Conservation (phyloP, 1,284 basidiomycete genomes). For the Ganoderma resinaceum region DNA sequence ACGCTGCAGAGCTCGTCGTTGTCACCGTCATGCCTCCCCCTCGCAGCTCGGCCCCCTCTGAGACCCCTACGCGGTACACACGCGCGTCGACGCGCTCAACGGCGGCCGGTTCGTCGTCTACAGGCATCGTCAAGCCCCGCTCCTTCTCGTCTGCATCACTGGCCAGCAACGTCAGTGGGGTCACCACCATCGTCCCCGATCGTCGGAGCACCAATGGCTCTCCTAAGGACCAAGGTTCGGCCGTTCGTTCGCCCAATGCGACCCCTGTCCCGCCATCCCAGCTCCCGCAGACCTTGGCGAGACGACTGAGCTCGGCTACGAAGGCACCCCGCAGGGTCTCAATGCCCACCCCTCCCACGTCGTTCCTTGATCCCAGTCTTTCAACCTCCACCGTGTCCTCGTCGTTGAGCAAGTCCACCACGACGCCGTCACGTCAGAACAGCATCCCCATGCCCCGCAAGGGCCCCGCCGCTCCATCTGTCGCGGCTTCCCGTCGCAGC, state of each 20-base stretch:
- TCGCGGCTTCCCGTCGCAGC: slow-evolving; percentile 32
- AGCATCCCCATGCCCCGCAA: slow-evolving; percentile 30
- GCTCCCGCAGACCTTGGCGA: slow-evolving; percentile 31
- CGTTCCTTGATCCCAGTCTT: slow-evolving; percentile 35
- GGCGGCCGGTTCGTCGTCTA: slow-evolving; percentile 37
- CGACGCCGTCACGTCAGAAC: slow-evolving; percentile 33
- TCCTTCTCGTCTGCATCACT: slow-evolving; percentile 43
- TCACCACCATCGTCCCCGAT: slow-evolving; percentile 50
- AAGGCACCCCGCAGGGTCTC: slow-evolving; percentile 32
- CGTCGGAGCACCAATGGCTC: slow-evolving; percentile 35
- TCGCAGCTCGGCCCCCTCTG: slow-evolving; percentile 41
- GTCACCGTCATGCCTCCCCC: slow-evolving; percentile 35
- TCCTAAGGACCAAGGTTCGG: slow-evolving; percentile 25
- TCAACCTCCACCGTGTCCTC: slow-evolving; percentile 36
- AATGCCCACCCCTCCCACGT: slow-evolving; percentile 36
- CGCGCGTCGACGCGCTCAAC: slow-evolving; percentile 39
- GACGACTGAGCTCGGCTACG: slow-evolving; percentile 27
- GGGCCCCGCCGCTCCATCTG: slow-evolving; percentile 30
- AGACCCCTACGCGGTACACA: slow-evolving; percentile 44
- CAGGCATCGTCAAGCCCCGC: slow-evolving; percentile 40
- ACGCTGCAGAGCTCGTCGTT: slow-evolving; percentile 21
- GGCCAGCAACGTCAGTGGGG: slow-evolving; percentile 43
- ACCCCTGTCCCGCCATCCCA: slow-evolving; percentile 38
- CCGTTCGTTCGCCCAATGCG: slow-evolving; percentile 38
- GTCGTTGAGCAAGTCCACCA: slow-evolving; percentile 31